Conservation (phyloP, 108 stramenopile species). For the Cyclostephanos invisitatus region DNA sequence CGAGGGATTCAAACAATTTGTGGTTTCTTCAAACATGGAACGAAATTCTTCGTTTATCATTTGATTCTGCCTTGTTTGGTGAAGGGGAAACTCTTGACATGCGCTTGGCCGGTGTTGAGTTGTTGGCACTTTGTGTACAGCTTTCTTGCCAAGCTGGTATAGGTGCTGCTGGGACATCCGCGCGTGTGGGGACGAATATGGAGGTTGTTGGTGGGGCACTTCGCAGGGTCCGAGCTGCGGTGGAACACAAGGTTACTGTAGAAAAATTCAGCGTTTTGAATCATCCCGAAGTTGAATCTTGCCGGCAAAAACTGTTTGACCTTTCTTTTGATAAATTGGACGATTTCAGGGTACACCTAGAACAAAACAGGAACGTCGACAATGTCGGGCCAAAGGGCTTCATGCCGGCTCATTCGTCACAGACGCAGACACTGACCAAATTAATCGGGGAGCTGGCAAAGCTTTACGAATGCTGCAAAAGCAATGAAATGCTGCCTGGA, state of each 20-base stretch:
- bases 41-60: conserved; percentile 63
- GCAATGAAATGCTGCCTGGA: conserved; percentile 60
- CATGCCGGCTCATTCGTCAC: conserved; percentile 50
- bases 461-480: conserved; percentile 85
- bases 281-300: conserved; percentile 25
- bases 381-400: conserved; percentile 17
- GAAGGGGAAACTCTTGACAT: conserved; percentile 80
- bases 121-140: conserved; percentile 71
- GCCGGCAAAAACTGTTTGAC: conserved; percentile 58
- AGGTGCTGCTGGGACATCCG: conserved; percentile 70
- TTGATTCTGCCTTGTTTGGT: conserved; percentile 53
- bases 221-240: conserved; percentile 54
- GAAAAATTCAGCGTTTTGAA: conserved; percentile 6
- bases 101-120: conserved; percentile 70
- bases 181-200: conserved; percentile 86
- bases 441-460: conserved; percentile 59
- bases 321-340: conserved; percentile 65
- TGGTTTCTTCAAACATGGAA: conserved; percentile 83
- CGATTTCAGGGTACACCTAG: conserved; percentile 57
- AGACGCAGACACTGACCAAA: conserved; percentile 70
- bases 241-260: conserved; percentile 19
- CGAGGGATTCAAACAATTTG: conserved; percentile 34
- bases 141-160: conserved; percentile 70
- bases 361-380: conserved; percentile 22
- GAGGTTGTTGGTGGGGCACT: conserved; percentile 88